Evolutionary conservation across 1,284 basidiomycete species (phyloP), one percentile per base, ranked within the genome.

Genomic region (Ustilago trichophora): DNA sequence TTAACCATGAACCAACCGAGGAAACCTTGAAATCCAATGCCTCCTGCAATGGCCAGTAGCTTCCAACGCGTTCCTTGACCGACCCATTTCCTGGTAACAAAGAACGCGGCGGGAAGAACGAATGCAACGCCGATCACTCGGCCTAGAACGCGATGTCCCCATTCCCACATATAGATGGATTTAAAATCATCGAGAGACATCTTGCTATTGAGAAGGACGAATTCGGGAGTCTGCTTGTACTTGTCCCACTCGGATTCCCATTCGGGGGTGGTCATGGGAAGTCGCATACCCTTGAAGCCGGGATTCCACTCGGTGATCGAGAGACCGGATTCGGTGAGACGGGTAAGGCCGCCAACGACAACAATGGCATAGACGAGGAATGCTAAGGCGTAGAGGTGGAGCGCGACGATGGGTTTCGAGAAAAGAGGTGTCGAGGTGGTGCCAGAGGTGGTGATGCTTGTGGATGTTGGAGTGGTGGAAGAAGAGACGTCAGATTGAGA

Each of bases 1-100:
- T 96, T 91, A 60, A 99, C 96, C 96, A 99, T 99, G 85, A 96
- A 96, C 96, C 96, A 99, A 25, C 96, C 96, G 18, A 99, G 85
- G 15, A 88, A 87, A 33, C 96, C 96, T 82, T 98, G 92, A 27
- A 88, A 88, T 21, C 92, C 94, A 48, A 98, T 89, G 40, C 96
- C 87, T 0, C 88, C 81, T 0, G 89, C 90, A 64, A 97, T 86
- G 2, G 87, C 88, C 11, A 86, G 82, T 24, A 96, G 86, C 67
- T 88, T 88, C 24, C 83, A 82, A 2, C 88, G 87, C 49, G 92
- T 85, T 2, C 56, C 66, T 21, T 13, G 21, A 0, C 41, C 56
- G 1, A 72, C 64, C 56, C 63, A 72, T 8, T 45, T 43, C 0
- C 53, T 27, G 1, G 47, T 43, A 6, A 67, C 38, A 53, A 80